Percentiles rank a stretch among this genome's conserved stretches.
Conservation (phyloP, 495 filamentous ascomycete genomes). For the Penicillium egyptiacum region DNA sequence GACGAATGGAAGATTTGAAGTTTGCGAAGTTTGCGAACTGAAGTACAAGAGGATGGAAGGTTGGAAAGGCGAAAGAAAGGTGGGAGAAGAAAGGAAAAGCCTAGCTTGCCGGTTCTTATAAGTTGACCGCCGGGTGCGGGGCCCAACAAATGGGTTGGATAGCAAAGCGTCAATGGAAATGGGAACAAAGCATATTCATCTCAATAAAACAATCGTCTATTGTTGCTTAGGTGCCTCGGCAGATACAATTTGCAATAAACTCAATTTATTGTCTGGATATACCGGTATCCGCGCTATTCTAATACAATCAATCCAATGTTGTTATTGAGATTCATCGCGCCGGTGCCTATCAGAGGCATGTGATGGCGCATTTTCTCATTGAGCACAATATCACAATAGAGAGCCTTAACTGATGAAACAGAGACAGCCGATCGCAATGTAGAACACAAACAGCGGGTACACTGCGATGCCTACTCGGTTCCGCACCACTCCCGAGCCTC, state of each 20-base stretch:
- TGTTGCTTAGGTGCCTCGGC: neutral
- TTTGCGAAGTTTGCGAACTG: conserved; percentile 2
- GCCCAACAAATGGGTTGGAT: conserved; percentile 5
- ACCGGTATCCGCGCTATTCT: conserved; percentile 7
- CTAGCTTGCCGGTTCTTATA: conserved; percentile 4
- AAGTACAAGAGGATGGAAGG: neutral
- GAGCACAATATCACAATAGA: conserved; percentile 5
- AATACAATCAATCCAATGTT: neutral
- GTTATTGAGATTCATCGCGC: conserved; percentile 4
- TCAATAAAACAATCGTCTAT: conserved; percentile 1
- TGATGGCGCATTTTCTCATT: neutral
- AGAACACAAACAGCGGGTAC: conserved; percentile 95
- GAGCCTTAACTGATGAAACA: conserved; percentile 84
- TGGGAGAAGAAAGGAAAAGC: neutral
- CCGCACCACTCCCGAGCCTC: conserved; percentile 90
- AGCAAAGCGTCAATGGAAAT: neutral
- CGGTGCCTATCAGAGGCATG: neutral
- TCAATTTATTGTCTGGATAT: conserved; percentile 6
- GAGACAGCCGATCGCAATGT: conserved; percentile 85
- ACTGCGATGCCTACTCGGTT: conserved; percentile 95
- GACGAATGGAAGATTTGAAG: conserved; percentile 1
- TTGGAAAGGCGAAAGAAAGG: neutral
- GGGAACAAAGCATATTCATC: conserved; percentile 3
- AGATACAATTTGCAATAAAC: neutral
- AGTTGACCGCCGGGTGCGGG: conserved; percentile 14